Evolutionary conservation across 805 yeast species (phyloP).

Genomic region (Candida fluviatilis): DNA sequence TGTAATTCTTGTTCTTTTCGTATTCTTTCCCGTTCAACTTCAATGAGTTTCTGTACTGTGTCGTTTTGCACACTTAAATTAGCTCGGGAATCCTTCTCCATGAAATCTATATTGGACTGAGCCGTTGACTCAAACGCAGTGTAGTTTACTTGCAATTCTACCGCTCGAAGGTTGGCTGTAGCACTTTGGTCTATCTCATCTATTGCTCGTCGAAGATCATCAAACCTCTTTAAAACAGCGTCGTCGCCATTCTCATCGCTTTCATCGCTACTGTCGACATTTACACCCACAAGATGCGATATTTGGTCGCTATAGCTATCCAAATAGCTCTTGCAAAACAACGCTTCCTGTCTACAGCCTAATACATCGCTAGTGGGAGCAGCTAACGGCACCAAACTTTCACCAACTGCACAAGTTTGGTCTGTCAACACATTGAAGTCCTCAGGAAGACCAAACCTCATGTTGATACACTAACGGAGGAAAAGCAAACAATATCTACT

Average conservation of each 20-base stretch:
- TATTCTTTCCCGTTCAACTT: conserved; percentile 16
- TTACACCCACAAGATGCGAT: neutral
- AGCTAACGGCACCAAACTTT: neutral
- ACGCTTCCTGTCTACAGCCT: neutral
- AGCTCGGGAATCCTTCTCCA: neutral
- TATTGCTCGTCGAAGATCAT: conserved; percentile 4
- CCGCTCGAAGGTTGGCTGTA: neutral
- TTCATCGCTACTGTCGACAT: too few relatives aligned
- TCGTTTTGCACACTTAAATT: conserved; percentile 13
- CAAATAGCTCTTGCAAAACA: neutral
- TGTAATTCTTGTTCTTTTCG: conserved; percentile 17
- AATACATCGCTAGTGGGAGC: neutral
- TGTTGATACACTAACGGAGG: conserved; percentile 5
- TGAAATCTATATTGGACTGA: neutral
- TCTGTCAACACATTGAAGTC: conserved; percentile 16
- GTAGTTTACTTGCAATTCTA: neutral
- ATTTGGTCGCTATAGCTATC: neutral
- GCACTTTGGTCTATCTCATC: neutral
- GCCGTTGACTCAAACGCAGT: neutral
- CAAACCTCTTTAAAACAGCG: conserved; percentile 2
- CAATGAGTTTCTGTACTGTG: conserved; percentile 14
- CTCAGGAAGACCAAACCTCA: conserved; percentile 27
- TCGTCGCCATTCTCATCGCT: neutral
- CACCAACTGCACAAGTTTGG: neutral
- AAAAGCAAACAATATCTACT: conserved; percentile 3